Evolutionary conservation across 257 asterid species (phyloP).

Genomic region (Primulina huaijiensis): DNA sequence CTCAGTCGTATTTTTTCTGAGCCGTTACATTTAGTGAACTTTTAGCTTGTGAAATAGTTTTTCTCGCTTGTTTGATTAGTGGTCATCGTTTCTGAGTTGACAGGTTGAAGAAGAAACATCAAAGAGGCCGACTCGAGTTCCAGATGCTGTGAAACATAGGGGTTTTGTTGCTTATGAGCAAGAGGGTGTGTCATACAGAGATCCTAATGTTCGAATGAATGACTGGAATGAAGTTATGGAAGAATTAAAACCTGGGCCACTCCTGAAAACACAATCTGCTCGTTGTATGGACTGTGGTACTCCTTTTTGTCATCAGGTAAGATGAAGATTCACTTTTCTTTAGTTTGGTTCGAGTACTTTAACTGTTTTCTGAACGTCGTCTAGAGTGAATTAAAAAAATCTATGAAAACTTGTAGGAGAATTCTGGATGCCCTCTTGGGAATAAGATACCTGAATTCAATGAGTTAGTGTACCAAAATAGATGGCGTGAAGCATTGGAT

Average conservation of each 20-base stretch:
- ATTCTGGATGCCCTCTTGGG: conserved; percentile 99
- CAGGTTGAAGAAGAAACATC: conserved; percentile 49
- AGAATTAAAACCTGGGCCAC: conserved; percentile 79
- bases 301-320: conserved; percentile 98
- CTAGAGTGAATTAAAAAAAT: neutral
- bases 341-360: neutral
- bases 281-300: conserved; percentile 99
- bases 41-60: conserved; percentile 1
- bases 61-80: neutral
- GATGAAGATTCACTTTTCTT: neutral
- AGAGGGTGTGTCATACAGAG: conserved; percentile 80
- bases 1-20: neutral
- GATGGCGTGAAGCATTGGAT: conserved; percentile 98
- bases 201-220: conserved; percentile 64
- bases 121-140: conserved; percentile 68
- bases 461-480: conserved; percentile 93
- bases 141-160: conserved; percentile 74
- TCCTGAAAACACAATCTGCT: conserved; percentile 91
- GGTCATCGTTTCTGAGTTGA: conserved; percentile 19
- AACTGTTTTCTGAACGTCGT: neutral
- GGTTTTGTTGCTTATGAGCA: conserved; percentile 95
- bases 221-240: conserved; percentile 98
- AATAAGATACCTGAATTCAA: conserved; percentile 97
- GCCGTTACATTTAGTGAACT: neutral
- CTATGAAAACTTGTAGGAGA: conserved; percentile 55